A percentile compares a stretch with the other conserved stretches of the same genome.
phyloP scores from a whole-genome alignment of 2,329 filamentous ascomycete genomes.

The Sporothrix variecibatus region DNA sequence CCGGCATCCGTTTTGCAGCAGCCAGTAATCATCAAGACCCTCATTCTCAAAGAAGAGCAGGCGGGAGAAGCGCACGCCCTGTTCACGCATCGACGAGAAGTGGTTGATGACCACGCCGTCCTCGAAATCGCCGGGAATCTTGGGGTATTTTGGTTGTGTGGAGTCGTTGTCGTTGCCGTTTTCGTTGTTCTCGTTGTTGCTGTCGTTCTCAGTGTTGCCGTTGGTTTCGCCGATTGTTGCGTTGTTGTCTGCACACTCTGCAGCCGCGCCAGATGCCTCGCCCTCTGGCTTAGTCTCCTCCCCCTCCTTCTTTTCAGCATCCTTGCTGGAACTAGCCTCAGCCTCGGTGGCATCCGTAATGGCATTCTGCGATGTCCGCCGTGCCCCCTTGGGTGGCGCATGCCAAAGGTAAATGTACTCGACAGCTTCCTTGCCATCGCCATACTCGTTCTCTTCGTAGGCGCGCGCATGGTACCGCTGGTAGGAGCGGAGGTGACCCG shows the following conservation, averaged over 20 bases:
- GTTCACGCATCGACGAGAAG: constrained; percentile 12
- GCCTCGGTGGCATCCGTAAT: neutral
- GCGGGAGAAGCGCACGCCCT: constrained; percentile 28
- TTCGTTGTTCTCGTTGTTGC: neutral
- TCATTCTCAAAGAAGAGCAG: constrained; percentile 25
- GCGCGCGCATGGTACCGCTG: constrained; percentile 14
- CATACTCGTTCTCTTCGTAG: neutral
- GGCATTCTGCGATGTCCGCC: neutral
- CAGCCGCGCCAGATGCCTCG: neutral
- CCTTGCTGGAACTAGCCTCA: neutral
- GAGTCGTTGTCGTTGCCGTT: neutral
- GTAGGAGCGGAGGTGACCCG: constrained; percentile 13
- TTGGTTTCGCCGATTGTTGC: neutral
- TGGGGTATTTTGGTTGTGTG: no score
- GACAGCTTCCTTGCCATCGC: neutral
- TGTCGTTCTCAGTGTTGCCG: neutral
- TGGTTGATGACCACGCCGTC: constrained; percentile 28
- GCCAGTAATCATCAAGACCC: neutral
- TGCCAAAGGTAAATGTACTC: constrained; percentile 29
- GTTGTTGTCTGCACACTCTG: neutral
- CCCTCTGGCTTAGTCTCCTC: neutral
- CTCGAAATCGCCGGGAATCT: constrained; percentile 29
- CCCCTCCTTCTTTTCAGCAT: neutral
- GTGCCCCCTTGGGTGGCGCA: neutral
- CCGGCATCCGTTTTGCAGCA: constrained; percentile 7